These are phyloP conservation scores for Multifurca ochricompacta DNA, from an alignment of 768 basidiomycete species.

Conservation along the genomic window DNA sequence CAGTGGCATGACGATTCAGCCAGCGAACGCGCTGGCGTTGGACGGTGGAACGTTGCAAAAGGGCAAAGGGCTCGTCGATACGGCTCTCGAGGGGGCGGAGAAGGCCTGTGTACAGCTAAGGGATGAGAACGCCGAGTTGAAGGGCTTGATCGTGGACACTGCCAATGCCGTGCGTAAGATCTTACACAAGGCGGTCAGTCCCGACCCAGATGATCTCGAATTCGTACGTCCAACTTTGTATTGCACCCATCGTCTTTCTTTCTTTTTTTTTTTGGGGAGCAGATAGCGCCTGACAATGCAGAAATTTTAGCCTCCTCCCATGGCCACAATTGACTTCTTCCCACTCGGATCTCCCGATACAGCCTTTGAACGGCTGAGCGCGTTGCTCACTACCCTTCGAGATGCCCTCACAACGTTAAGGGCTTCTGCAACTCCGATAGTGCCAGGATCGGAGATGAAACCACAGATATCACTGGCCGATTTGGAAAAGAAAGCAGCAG, in stretches of 20 bases:
- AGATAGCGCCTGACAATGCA: neutral
- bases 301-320: slow-evolving; percentile 22
- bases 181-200: slow-evolving; percentile 36
- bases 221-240: slow-evolving; percentile 45
- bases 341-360: slow-evolving; percentile 23
- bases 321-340: slow-evolving; percentile 25
- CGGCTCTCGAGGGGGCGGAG: slow-evolving; percentile 69
- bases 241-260: too few relatives aligned
- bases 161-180: slow-evolving; percentile 60
- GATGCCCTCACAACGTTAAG: slow-evolving; percentile 20
- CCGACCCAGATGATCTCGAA: slow-evolving; percentile 37
- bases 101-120: slow-evolving; percentile 49
- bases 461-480: slow-evolving; percentile 10
- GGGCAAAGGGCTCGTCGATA: slow-evolving; percentile 51
- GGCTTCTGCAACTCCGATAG: neutral
- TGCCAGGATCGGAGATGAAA: neutral
- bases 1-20: slow-evolving; percentile 35
- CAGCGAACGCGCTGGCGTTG: slow-evolving; percentile 43
- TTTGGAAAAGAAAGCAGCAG: slow-evolving; percentile 13
- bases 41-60: slow-evolving; percentile 38
- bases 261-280: slow-evolving; percentile 2
- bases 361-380: slow-evolving; percentile 24
- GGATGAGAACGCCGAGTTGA: slow-evolving; percentile 58
- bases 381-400: slow-evolving; percentile 24
- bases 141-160: slow-evolving; percentile 49